Base-by-base conservation (phyloP, 1,284 basidiomycete species). In the Sporisorium exsertum region DNA sequence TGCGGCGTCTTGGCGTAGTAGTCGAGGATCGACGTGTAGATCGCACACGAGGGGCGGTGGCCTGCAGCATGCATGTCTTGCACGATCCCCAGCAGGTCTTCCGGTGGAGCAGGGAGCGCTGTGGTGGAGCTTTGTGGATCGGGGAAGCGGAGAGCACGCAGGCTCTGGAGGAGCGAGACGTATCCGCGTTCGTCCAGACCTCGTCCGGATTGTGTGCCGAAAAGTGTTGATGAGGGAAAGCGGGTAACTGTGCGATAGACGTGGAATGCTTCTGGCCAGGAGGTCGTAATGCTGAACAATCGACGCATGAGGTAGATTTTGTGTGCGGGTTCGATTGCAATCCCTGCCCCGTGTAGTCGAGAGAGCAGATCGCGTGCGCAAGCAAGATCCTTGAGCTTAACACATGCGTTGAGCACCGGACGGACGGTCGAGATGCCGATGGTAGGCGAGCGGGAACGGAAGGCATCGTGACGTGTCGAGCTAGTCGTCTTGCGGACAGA, bases 41-140 rank as follows among this genome's bases (percentile, higher is more conserved):
- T 89, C 32, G 89, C 86, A 0, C 89, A 85, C 0, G 89, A 88
- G 22, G 92, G 88, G 0, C 87, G 87, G 70, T 90, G 86, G 15
- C 91, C 91, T 0, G 90, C 89, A 2, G 86, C 84, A 12, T 90
- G 91, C 93, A 97, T 95, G 87, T 97, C 94, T 55, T 88, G 87
- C 67, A 96, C 89, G 73, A 97, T 92, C 58, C 90, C 88, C 84
- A 94, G 91, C 81, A 94, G 92, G 50, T 90, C 88, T 45, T 88
- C 88, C 22, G 91, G 87, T 5, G 91, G 89, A 1, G 91, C 89
- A 8, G 89, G 84, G 46, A 51, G 24, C 15, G 16, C 33, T 32
- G 16, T 13, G 20, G 16, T 13, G 20, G n/a, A 33, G 16, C 13
- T 35, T 3, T 35, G 35, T 9, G 24, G 37, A 9, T 55, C 45